A percentile compares a stretch with the other conserved stretches of the same genome.
Conservation (phyloP, 257 asterid species). For the Forsythia viridissima region DNA sequence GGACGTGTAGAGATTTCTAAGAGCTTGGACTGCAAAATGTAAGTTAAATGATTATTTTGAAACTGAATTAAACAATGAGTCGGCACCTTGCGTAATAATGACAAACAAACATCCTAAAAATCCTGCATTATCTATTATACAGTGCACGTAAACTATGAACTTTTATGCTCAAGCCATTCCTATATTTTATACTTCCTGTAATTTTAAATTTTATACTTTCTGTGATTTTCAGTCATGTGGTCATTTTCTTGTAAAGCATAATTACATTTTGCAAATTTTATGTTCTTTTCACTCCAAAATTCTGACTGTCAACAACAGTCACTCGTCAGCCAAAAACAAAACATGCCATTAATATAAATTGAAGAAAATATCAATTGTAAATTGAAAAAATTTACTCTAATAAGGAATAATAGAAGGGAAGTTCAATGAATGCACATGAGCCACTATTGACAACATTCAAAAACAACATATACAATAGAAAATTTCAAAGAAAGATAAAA, state of each 20-base stretch:
- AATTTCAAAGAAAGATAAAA: background rate
- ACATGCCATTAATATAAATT: too few species aligned
- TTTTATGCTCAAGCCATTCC: background rate
- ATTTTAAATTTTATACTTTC: too few species aligned
- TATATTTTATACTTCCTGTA: too few species aligned
- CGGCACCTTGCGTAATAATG: background rate
- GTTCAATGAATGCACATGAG: background rate
- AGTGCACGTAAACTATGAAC: too few species aligned
- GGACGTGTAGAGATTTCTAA: constrained; percentile 61
- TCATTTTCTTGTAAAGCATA: too few species aligned
- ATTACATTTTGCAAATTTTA: too few species aligned
- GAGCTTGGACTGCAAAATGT: constrained; percentile 38
- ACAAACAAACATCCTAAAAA: background rate
- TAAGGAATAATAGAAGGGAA: background rate
- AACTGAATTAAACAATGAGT: background rate
- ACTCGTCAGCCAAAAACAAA: background rate
- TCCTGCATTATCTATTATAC: background rate
- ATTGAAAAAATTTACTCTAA: background rate
- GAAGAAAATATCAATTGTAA: too few species aligned
- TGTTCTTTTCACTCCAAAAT: too few species aligned
- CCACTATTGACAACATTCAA: background rate
- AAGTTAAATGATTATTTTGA: constrained; percentile 1
- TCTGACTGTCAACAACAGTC: too few species aligned
- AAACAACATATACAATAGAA: background rate
- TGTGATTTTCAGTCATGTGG: too few species aligned